A percentile compares a stretch with the other conserved stretches of the same genome.
Evolutionary conservation across 768 basidiomycete species (phyloP).

Genomic region (Coprinopsis cinerea): DNA sequence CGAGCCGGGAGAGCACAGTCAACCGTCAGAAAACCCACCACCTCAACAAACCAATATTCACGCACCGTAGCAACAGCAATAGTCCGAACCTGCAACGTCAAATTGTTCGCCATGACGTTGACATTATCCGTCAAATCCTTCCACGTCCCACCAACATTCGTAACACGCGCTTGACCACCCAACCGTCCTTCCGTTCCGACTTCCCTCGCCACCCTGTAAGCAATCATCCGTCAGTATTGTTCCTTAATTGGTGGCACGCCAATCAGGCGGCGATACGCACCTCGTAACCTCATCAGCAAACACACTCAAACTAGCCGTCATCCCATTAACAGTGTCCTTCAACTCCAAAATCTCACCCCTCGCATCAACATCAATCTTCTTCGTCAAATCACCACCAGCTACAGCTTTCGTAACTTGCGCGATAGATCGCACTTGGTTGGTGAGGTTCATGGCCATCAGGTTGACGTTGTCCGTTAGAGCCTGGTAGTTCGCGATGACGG

Average conservation of each 20-base stretch:
- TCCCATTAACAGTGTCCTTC: constrained; percentile 91
- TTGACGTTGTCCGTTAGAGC: constrained; percentile 77
- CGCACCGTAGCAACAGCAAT: constrained; percentile 88
- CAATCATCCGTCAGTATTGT: too few relatives aligned
- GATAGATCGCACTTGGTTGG: constrained; percentile 80
- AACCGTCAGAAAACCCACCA: too few relatives aligned
- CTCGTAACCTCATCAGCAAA: constrained; percentile 79
- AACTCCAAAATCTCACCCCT: constrained; percentile 87
- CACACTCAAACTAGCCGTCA: constrained; percentile 83
- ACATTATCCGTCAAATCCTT: constrained; percentile 95
- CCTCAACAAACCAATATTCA: too few relatives aligned
- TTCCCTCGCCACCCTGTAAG: too few relatives aligned
- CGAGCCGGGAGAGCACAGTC: too few relatives aligned
- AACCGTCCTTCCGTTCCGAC: constrained; percentile 95
- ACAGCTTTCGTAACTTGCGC: constrained; percentile 95
- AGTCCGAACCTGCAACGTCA: constrained; percentile 89
- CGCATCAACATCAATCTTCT: constrained; percentile 89
- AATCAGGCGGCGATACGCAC: constrained; percentile 86
- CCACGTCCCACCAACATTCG: constrained; percentile 96
- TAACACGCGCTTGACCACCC: constrained; percentile 91
- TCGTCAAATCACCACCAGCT: constrained; percentile 86
- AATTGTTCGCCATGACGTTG: constrained; percentile 91
- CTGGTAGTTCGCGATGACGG: too few relatives aligned
- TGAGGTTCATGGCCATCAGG: constrained; percentile 85
- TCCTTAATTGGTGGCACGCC: too few relatives aligned